Evolutionary conservation across 2,329 filamentous ascomycete genomes (phyloP).

Genomic region (Monilinia vaccinii-corymbosi): DNA sequence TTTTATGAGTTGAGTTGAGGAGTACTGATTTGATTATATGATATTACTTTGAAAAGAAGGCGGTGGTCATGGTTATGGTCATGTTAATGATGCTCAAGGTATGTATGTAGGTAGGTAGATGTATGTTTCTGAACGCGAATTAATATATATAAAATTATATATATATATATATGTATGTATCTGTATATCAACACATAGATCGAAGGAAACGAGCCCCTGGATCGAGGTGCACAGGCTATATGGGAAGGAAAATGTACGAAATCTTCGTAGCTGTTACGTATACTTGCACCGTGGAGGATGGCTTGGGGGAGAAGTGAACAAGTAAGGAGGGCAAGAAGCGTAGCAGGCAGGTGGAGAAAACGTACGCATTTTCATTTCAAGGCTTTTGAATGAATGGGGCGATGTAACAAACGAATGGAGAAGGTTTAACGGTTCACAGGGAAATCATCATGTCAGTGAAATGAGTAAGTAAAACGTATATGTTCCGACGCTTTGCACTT

Average conservation of each 20-base stretch:
- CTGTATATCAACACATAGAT: no score
- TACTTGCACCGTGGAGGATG: background rate
- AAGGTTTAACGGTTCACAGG: no score
- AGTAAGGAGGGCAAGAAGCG: background rate
- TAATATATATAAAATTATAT: no score
- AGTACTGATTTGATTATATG: no score
- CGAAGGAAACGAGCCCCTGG: background rate
- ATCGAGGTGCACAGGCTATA: background rate
- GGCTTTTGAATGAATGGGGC: no score
- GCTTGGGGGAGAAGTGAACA: background rate
- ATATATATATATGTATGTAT: no score
- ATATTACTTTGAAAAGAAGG: no score
- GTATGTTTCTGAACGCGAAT: no score
- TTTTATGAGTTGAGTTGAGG: no score
- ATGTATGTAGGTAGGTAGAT: no score
- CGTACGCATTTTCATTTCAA: background rate
- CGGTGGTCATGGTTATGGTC: no score
- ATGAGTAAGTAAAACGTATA: background rate
- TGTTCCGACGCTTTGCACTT: background rate
- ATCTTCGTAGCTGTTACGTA: background rate
- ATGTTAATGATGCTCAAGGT: no score
- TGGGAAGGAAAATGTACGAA: background rate
- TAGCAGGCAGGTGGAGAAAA: background rate
- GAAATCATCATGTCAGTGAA: background rate
- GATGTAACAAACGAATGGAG: background rate